Percentiles rank a stretch among this genome's conserved stretches.
Conservation (phyloP, 257 asterid species). For the Jasminum sambac region DNA sequence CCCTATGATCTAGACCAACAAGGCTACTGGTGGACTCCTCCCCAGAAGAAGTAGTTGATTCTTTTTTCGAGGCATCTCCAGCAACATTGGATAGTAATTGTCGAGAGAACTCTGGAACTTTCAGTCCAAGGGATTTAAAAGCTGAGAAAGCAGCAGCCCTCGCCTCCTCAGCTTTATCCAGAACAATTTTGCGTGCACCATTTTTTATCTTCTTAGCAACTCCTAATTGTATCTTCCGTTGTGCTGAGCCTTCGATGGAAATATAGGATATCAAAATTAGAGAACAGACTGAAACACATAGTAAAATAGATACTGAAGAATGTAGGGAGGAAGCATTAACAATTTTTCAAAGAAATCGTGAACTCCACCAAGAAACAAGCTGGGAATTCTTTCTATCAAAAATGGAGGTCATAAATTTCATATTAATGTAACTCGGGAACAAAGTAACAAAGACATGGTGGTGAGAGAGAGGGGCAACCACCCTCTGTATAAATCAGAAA, state of each 20-base stretch:
- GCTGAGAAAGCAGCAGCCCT: slow-evolving; percentile 93
- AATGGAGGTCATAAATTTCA: neutral
- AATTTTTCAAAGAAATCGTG: slow-evolving; percentile 1
- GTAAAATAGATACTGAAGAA: slow-evolving; percentile 2
- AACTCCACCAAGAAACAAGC: neutral
- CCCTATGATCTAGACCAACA: slow-evolving; percentile 36
- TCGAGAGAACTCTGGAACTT: slow-evolving; percentile 57
- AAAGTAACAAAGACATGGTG: neutral
- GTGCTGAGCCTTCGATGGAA: slow-evolving; percentile 52
- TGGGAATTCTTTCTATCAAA: neutral
- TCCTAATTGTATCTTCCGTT: slow-evolving; percentile 73
- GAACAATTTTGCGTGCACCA: slow-evolving; percentile 90
- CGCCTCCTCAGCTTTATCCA: slow-evolving; percentile 99
- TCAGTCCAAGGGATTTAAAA: slow-evolving; percentile 86
- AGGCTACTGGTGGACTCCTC: slow-evolving; percentile 70
- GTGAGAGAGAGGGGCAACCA: neutral
- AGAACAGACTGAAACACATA: neutral
- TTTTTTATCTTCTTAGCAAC: slow-evolving; percentile 90
- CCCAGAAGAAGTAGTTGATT: slow-evolving; percentile 52
- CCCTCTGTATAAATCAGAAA: neutral
- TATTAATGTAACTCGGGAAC: neutral
- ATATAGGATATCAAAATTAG: slow-evolving; percentile 26
- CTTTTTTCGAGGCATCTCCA: slow-evolving; percentile 44
- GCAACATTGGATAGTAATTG: slow-evolving; percentile 48
- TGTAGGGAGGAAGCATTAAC: neutral